A percentile compares a stretch with the other conserved stretches of the same genome.
These are phyloP conservation scores for Mycena floridula DNA, from an alignment of 768 basidiomycete genomes.

Conservation along the genomic window DNA sequence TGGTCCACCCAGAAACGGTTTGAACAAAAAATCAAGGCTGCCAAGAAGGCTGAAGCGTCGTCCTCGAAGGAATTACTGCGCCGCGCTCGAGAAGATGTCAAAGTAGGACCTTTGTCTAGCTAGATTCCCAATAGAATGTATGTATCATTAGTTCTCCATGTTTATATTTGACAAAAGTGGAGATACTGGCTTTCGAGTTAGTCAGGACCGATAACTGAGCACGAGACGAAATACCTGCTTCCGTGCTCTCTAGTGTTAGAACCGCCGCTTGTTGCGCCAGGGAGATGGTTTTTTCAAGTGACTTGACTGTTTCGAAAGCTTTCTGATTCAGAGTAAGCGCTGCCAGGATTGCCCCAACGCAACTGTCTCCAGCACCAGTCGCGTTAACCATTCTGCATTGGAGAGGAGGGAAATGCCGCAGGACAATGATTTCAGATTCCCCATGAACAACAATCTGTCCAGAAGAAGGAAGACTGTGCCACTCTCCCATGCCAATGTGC, in stretches of 20 bases:
- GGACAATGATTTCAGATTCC: constrained; percentile 42
- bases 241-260: constrained; percentile 48
- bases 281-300: constrained; percentile 39
- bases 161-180: too few species aligned
- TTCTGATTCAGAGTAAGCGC: constrained; percentile 40
- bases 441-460: constrained; percentile 48
- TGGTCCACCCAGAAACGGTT: constrained; percentile 40
- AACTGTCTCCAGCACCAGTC: constrained; percentile 89
- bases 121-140: constrained; percentile 2
- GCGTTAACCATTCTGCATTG: constrained; percentile 51
- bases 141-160: too few species aligned
- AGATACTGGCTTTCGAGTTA: too few species aligned
- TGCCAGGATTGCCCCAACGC: constrained; percentile 82
- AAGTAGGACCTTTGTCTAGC: constrained; percentile 48
- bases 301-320: constrained; percentile 38
- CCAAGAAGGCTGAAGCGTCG: constrained; percentile 25
- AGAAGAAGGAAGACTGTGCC: too few species aligned
- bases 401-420: constrained; percentile 71
- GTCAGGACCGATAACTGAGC: too few species aligned
- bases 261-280: constrained; percentile 62
- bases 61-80: constrained; percentile 45
- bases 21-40: constrained; percentile 42
- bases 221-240: constrained; percentile 73
- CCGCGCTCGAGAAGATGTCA: constrained; percentile 46
- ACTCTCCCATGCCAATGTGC: too few species aligned